These are phyloP conservation scores for Trichosporon sp. DNA, from an alignment of 1,284 basidiomycete genomes.

Conservation along the genomic window DNA sequence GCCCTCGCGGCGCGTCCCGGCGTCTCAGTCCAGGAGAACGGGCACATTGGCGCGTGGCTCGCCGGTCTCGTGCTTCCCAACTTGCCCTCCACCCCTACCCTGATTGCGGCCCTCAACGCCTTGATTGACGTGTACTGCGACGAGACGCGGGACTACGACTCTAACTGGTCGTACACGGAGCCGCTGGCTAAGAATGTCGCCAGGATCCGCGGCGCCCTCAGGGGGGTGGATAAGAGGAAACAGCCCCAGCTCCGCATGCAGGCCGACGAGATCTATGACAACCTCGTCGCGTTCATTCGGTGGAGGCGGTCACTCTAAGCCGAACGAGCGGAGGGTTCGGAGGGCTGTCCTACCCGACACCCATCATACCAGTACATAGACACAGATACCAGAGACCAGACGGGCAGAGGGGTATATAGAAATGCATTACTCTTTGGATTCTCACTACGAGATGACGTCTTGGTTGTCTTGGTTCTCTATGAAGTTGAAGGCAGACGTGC, in stretches of 20 bases:
- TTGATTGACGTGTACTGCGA: constrained; percentile 95
- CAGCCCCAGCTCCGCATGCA: constrained; percentile 54
- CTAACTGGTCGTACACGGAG: constrained; percentile 63
- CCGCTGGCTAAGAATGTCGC: constrained; percentile 63
- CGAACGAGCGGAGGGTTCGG: too few species aligned
- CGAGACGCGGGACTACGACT: constrained; percentile 78
- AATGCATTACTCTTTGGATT: constrained; percentile 12
- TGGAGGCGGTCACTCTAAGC: constrained; percentile 67
- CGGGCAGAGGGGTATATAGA: constrained; percentile 1
- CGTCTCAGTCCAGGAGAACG: constrained; percentile 68
- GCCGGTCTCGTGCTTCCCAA: constrained; percentile 23
- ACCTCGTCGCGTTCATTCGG: constrained; percentile 83
- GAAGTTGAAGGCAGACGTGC: too few species aligned
- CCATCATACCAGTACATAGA: not conserved
- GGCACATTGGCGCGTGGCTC: constrained; percentile 39
- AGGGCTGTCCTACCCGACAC: too few species aligned
- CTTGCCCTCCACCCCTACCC: constrained; percentile 61
- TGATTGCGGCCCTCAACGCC: constrained; percentile 79
- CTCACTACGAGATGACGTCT: not conserved
- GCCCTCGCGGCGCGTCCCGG: constrained; percentile 71
- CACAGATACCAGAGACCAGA: too few species aligned
- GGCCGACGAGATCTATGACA: constrained; percentile 66
- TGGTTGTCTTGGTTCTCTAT: not conserved
- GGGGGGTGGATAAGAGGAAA: constrained; percentile 61
- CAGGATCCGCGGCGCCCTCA: constrained; percentile 64